Evolutionary conservation across 352 stramenopile species (phyloP), one percentile per base, ranked within the genome.

Genomic region (Globisporangium okanoganense): DNA sequence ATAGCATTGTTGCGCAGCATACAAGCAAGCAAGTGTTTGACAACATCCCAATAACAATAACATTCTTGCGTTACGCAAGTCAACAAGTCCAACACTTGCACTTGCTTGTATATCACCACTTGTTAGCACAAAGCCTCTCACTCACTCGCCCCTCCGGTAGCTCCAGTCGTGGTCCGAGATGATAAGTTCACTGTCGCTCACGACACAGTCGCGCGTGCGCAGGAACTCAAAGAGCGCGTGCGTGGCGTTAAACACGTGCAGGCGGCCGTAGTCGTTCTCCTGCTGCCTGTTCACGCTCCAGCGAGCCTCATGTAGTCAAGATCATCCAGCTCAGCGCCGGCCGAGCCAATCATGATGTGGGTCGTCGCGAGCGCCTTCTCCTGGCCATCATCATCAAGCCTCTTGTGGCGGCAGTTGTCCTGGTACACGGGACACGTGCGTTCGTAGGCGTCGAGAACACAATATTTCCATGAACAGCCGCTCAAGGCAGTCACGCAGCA

Each of bases 301-400:
- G 12, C 22, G 24, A 4, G 27, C 35, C 4, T 24, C 31, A 64
- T 25, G 48, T 75, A 79, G 20, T 66, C 51, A 2, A 69, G 62
- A 18, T 76, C 64, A 57, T 82, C 74, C 5, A 82, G 48, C 53
- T 71, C 71, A 3, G 68, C 71, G n/a, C 71, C 74, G 9, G 62
- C 74, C 12, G 74, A 78, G 38, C 74, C 74, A 40, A 82, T 64
- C 71, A 80, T 82, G 50, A 82, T 65, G 51, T 80, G 71, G 10
- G 64, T 60, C 1, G 74, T 61, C 6, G 66, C 74, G 27, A 59
- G 48, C 18, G 66, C 61, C 5, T 61, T 49, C 14, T 68, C 65
- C 22, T 44, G 13, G 4, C 44, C 54, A 22, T 29, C 50, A 7
- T 35, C n/a, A 7, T 43, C 36, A 14, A 66, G 20, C 0, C 41